Conservation (phyloP, 2,329 filamentous ascomycete genomes). For the Phialophora expanda region DNA sequence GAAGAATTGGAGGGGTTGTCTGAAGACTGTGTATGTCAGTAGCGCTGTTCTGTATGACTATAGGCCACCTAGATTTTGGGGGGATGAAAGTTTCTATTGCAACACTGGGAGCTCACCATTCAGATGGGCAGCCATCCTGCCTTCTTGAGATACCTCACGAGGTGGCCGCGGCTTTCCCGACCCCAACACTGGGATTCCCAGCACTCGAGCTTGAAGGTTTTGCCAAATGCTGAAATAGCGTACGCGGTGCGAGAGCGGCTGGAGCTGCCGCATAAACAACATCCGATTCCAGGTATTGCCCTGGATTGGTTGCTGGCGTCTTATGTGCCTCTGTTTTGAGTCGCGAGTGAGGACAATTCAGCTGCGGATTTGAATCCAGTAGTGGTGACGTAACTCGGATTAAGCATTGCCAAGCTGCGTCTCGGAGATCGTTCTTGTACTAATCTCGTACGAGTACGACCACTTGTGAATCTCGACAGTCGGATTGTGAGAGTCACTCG, state of each 20-base stretch:
- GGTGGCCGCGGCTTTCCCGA: slow-evolving; percentile 21
- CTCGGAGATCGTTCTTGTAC: background rate
- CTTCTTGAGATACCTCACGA: slow-evolving; percentile 14
- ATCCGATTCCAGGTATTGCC: background rate
- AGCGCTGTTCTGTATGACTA: background rate
- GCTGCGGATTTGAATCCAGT: background rate
- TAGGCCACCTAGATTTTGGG: background rate
- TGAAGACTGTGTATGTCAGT: slow-evolving; percentile 53
- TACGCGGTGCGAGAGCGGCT: background rate
- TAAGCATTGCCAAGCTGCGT: background rate
- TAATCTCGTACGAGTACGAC: too few relatives aligned
- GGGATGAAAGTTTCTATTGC: background rate
- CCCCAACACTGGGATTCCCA: slow-evolving; percentile 27
- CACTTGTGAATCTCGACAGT: background rate
- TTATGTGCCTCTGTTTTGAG: background rate
- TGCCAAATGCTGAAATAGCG: slow-evolving; percentile 31
- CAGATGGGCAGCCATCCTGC: slow-evolving; percentile 29
- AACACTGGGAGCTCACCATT: slow-evolving; percentile 25
- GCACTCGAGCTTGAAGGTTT: slow-evolving; percentile 28
- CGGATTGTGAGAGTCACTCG: background rate
- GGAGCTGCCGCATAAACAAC: slow-evolving; percentile 22
- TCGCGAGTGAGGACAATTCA: background rate
- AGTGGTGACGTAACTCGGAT: background rate
- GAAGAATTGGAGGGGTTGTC: slow-evolving; percentile 63
- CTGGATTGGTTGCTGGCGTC: background rate